A percentile compares a stretch with the other conserved stretches of the same genome.
These are phyloP conservation scores for Rhododendron henanense DNA, from an alignment of 148 eudicot genomes.

Conservation along the genomic window DNA sequence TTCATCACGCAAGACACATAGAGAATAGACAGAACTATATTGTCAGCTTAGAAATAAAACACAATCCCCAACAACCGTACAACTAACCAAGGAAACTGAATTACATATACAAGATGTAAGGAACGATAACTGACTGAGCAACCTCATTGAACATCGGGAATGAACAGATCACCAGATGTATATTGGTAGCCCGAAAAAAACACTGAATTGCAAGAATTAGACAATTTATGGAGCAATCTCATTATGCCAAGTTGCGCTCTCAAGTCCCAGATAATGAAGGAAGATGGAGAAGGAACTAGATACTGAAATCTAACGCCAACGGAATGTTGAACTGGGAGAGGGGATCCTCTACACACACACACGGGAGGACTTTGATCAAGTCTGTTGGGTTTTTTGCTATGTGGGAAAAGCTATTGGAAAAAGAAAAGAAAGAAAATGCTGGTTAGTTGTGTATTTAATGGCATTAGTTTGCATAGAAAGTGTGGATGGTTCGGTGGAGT, in stretches of 20 bases:
- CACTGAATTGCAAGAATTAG: background rate
- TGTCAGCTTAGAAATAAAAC: background rate
- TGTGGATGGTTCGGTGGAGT: too few relatives aligned
- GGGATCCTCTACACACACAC: too few relatives aligned
- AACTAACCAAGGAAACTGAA: background rate
- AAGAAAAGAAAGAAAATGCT: too few relatives aligned
- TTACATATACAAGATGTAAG: background rate
- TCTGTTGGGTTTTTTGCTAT: too few relatives aligned
- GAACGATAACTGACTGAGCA: background rate
- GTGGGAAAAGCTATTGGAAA: too few relatives aligned
- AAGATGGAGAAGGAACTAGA: background rate
- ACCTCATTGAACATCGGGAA: background rate
- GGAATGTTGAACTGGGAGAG: background rate
- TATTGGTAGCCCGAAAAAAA: background rate
- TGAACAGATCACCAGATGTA: background rate
- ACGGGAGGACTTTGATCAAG: too few relatives aligned
- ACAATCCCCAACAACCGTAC: background rate
- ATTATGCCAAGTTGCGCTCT: background rate
- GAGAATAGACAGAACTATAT: background rate
- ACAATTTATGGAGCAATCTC: background rate
- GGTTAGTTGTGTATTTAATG: too few relatives aligned
- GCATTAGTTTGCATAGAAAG: too few relatives aligned
- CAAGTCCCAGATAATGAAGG: background rate
- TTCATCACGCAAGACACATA: background rate
- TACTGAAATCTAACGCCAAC: background rate